These are phyloP conservation scores for Solanum sitiens DNA, from an alignment of 257 asterid species.

Conservation along the genomic window DNA sequence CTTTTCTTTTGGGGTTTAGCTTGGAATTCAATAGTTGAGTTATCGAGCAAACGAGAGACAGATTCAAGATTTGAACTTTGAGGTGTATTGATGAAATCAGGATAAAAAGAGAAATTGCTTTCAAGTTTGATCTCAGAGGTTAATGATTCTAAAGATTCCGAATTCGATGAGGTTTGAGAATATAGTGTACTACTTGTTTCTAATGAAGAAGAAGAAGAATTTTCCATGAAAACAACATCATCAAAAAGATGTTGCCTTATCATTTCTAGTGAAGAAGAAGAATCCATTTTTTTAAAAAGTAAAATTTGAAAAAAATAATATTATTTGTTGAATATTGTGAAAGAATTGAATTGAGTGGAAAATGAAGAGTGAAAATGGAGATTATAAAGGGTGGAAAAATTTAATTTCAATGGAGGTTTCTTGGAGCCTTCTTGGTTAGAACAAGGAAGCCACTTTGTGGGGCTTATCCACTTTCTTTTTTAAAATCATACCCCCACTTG, in stretches of 20 bases:
- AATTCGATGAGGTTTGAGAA: background rate
- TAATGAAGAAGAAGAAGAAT: background rate
- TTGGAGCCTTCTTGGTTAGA: background rate
- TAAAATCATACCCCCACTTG: too few species aligned
- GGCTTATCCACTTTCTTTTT: background rate
- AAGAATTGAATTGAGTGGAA: slow-evolving; percentile 2
- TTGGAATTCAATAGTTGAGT: background rate
- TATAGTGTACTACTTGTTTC: background rate
- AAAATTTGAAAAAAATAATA: background rate
- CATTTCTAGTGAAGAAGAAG: background rate
- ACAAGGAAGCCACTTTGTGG: background rate
- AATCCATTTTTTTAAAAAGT: background rate
- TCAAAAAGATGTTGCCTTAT: slow-evolving; percentile 7
- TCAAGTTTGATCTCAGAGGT: background rate
- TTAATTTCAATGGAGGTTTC: background rate
- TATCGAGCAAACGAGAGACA: background rate
- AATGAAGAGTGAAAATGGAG: background rate
- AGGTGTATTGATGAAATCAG: background rate
- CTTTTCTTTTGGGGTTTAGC: background rate
- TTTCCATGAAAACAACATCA: background rate
- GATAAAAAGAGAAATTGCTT: background rate
- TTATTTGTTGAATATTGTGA: background rate
- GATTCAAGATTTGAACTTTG: background rate
- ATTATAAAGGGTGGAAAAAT: background rate
- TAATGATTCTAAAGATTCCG: background rate